Conservation (phyloP, 2,329 filamentous ascomycete species). For the Pseudovirgaria hyperparasitica region DNA sequence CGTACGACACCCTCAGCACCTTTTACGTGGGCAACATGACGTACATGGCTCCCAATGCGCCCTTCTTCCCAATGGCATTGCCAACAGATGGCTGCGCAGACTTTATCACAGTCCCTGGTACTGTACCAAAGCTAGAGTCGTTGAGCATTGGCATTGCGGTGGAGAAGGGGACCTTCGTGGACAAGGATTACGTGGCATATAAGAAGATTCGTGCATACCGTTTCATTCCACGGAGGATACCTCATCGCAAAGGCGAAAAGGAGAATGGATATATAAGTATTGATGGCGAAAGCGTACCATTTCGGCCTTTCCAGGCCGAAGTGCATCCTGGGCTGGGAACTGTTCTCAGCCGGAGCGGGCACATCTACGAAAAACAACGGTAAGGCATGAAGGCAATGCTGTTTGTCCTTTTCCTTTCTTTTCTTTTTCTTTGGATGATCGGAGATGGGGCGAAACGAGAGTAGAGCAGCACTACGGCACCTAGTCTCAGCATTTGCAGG, state of each 20-base stretch:
- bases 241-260: too few relatives aligned
- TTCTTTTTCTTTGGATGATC: too few relatives aligned
- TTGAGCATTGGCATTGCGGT: slow-evolving; percentile 60
- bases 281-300: slow-evolving; percentile 79
- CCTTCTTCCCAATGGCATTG: slow-evolving; percentile 76
- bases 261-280: slow-evolving; percentile 80
- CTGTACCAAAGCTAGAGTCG: slow-evolving; percentile 53
- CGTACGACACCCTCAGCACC: slow-evolving; percentile 69
- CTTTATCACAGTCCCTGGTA: slow-evolving; percentile 66
- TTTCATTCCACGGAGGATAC: slow-evolving; percentile 55
- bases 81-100: slow-evolving; percentile 80
- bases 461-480: too few relatives aligned
- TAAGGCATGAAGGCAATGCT: too few relatives aligned
- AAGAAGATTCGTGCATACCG: slow-evolving; percentile 80
- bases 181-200: slow-evolving; percentile 65
- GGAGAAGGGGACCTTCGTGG: slow-evolving; percentile 64
- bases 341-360: slow-evolving; percentile 63
- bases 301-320: slow-evolving; percentile 84
- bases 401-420: too few relatives aligned
- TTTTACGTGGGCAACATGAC: slow-evolving; percentile 95
- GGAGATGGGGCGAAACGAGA: too few relatives aligned
- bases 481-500: too few relatives aligned
- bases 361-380: slow-evolving; percentile 70
- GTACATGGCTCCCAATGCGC: slow-evolving; percentile 75
- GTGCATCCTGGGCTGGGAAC: slow-evolving; percentile 72